These are phyloP conservation scores for Cichorium intybus DNA, from an alignment of 140 eudicot genomes.

Conservation along the genomic window DNA sequence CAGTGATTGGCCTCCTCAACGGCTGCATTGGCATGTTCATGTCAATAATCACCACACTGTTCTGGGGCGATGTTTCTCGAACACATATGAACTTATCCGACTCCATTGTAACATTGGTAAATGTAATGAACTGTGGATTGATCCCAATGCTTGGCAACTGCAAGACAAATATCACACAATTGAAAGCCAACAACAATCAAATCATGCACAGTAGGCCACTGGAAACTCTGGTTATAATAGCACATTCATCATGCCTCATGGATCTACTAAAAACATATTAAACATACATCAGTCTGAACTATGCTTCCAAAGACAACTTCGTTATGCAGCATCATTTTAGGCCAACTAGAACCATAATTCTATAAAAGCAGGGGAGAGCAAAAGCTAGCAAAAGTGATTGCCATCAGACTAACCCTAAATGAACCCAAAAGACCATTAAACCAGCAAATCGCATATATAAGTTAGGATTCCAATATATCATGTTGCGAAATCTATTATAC, in stretches of 20 bases:
- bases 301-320: background rate
- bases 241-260: conserved; percentile 10
- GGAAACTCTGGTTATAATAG: background rate
- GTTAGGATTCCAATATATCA: background rate
- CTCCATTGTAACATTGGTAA: conserved; percentile 93
- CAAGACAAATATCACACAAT: conserved; percentile 22
- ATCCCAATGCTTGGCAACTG: conserved; percentile 91
- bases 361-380: background rate
- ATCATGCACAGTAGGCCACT: background rate
- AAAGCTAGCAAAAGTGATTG: background rate
- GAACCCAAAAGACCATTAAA: background rate
- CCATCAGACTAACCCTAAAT: conserved; percentile 3
- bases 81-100: conserved; percentile 93
- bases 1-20: conserved; percentile 85
- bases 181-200: conserved; percentile 5
- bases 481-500: background rate
- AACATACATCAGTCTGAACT: background rate
- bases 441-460: background rate
- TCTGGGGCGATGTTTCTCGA: conserved; percentile 90
- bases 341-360: background rate
- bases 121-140: conserved; percentile 85
- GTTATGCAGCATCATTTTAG: background rate
- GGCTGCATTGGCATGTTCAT: conserved; percentile 96
- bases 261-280: conserved; percentile 19
- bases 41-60: conserved; percentile 84